Evolutionary conservation across 305 asterid genomes (phyloP), one percentile per base, ranked within the genome.

Genomic region (Solanum aculeatissimum): DNA sequence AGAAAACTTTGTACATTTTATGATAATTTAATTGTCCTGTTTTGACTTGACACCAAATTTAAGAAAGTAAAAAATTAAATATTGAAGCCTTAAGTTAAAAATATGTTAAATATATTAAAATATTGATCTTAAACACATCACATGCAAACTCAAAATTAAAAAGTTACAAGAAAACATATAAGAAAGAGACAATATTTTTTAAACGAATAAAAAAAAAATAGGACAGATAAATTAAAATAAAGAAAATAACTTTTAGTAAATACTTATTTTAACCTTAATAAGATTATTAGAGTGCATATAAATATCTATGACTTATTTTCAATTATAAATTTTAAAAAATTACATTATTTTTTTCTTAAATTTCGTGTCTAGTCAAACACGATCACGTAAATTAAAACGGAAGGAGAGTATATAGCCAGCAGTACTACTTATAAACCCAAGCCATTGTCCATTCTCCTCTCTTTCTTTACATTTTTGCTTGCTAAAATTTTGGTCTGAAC

Each of bases 401-500:
- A n/a, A 4, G 0, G 11, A 42, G 32, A 43, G 55, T 71, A 71
- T 42, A 42, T n/a, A 71, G 27, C 13, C 43, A n/a, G 54, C 9
- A 71, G 7, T 42, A 42, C 19, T 21, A 21, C 80, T 19, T 53
- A 78, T 54, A 7, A 78, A 32, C 66, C 68, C 63, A 78, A 53
- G 68, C 83, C 11, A 19, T 78, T 32, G 68, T 78, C 83, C 84
- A 18, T 77, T 77, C 83, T 77, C 84, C 43, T 66, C 53, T 83
- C 84, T 86, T 72, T 88, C 70, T 84, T 85, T 81, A 42, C 85
- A 85, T 82, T 84, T 71, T 87, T 80, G 71, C 74, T 83, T 75
- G 81, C 77, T 63, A 63, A 70, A 86, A 81, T 45, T 70, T 63
- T 86, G 79, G 21, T 83, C 68, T 83, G 85, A 82, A 84, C 72